Base-by-base conservation (phyloP, 2,329 filamentous ascomycete genomes). In the Paracoccidioides lutzii region DNA sequence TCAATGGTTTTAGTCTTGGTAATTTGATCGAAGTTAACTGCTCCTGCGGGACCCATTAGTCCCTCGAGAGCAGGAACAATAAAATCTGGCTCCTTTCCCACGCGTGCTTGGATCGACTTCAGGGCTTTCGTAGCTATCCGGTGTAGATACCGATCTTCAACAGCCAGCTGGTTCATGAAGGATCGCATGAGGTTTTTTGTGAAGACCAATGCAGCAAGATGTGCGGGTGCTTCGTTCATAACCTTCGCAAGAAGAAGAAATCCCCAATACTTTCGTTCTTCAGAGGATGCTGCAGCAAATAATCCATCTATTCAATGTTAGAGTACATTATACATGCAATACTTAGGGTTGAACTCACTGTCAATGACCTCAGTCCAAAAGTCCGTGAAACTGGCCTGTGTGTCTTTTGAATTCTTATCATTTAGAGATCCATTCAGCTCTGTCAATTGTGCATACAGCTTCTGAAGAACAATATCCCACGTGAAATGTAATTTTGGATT, bases 281-380 rank as follows among this genome's bases (percentile, higher is more conserved):
- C 83, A 1, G 90, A 94, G 6, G 90, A 85, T 9, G 80, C 82
- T 56, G 85, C 81, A 5, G 88, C 85, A 67, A 97, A 96, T 3
- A 96, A 78, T 7, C 87, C 85, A 66, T 91, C 87, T 91, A 59
- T 0, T 48, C 2, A 55, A 37, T 42, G 42, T 67, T 50, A 66
- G 22, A 22, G 62, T 40, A 54, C 10, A 52, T 1, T 14, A 52
- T 41, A n/a, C 44, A 33, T 45, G 51, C 42, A 62, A 69, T 74
- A 63, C 46, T 58, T 32, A 37, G n/a, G 14, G 4, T 9, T 10
- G n/a, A 57, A 75, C 84, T 75, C 71, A 90, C 87, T 87, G 70
- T 96, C 90, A 58, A 97, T 84, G 55, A 88, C 84, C 46, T 88
- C 83, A 43, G 81, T 81, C 90, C 91, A 97, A 67, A 96, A 94